Percentiles rank a stretch among this genome's conserved stretches.
phyloP scores from a whole-genome alignment of 2,329 filamentous ascomycete genomes.

The Alternaria longipes region DNA sequence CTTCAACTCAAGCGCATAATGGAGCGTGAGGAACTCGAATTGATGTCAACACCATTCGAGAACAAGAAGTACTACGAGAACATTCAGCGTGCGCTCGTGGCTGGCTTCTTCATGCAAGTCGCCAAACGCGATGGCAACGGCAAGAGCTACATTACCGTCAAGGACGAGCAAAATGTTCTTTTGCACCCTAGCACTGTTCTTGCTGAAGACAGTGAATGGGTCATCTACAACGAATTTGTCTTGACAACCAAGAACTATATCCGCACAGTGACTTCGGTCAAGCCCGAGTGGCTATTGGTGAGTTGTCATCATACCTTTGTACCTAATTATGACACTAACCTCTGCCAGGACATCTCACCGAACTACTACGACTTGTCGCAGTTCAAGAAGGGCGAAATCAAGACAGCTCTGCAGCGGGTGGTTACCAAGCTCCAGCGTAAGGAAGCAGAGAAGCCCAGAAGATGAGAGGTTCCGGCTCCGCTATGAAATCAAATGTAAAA shows the following conservation, averaged over 20 bases:
- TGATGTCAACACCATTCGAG: conserved; percentile 88
- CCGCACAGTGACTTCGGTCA: conserved; percentile 88
- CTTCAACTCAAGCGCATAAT: conserved; percentile 93
- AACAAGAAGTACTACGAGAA: conserved; percentile 99
- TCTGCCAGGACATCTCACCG: conserved; percentile 82
- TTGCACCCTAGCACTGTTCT: conserved; percentile 94
- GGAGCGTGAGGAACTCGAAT: conserved; percentile 87
- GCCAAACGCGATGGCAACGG: conserved; percentile 89
- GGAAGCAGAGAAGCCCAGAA: conserved; percentile 47
- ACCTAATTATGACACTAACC: conserved; percentile 16
- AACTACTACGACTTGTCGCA: conserved; percentile 86
- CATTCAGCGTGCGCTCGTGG: conserved; percentile 88
- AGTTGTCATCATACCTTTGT: conserved; percentile 45
- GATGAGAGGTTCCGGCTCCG: neutral
- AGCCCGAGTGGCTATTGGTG: conserved; percentile 93
- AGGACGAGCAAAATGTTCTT: conserved; percentile 93
- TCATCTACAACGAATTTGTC: conserved; percentile 98
- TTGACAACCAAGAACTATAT: conserved; percentile 99
- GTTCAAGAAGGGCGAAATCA: conserved; percentile 88
- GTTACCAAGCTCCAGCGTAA: conserved; percentile 65
- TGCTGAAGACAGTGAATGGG: conserved; percentile 90
- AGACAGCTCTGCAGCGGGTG: conserved; percentile 67
- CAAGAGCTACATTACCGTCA: conserved; percentile 94
- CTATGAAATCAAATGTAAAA: neutral
- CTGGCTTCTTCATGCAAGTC: conserved; percentile 99